Evolutionary conservation across 257 asterid genomes (phyloP).

Genomic region (Primulina tabacum): DNA sequence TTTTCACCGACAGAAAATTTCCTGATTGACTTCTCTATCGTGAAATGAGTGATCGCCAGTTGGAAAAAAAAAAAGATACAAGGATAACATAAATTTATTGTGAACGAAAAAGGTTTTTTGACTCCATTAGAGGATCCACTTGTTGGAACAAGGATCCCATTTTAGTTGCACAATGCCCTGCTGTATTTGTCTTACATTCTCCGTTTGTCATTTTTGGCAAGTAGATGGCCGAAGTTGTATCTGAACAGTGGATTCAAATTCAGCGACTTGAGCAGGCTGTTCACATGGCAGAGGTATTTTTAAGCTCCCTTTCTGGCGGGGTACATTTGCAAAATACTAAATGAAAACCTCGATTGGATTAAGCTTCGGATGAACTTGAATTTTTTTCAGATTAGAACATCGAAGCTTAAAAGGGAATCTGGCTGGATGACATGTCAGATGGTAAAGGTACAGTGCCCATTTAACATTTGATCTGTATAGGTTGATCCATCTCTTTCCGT

Average conservation of each 20-base stretch:
- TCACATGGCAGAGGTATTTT: constrained; percentile 69
- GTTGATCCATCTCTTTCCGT: constrained; percentile 16
- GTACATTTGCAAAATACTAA: background rate
- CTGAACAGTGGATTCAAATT: constrained; percentile 91
- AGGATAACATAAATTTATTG: background rate
- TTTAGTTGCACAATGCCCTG: background rate
- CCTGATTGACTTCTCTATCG: background rate
- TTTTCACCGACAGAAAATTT: no score
- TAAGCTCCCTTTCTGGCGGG: constrained; percentile 19
- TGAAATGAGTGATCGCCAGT: background rate
- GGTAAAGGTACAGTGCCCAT: constrained; percentile 45
- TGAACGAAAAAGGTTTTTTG: background rate
- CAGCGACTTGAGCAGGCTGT: constrained; percentile 93
- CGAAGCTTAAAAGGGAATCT: constrained; percentile 46
- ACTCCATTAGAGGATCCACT: background rate
- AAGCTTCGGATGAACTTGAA: constrained; percentile 18
- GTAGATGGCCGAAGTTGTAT: constrained; percentile 60
- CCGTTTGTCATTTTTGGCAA: constrained; percentile 1
- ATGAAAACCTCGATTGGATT: background rate
- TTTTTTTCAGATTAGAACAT: constrained; percentile 50
- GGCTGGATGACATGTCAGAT: constrained; percentile 61
- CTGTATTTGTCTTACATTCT: constrained; percentile 5
- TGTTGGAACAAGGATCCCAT: background rate
- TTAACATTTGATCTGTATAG: constrained; percentile 12
- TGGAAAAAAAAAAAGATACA: background rate